Base-by-base conservation (phyloP, 2,329 filamentous ascomycete genomes). In the Pseudogymnoascus sp. region DNA sequence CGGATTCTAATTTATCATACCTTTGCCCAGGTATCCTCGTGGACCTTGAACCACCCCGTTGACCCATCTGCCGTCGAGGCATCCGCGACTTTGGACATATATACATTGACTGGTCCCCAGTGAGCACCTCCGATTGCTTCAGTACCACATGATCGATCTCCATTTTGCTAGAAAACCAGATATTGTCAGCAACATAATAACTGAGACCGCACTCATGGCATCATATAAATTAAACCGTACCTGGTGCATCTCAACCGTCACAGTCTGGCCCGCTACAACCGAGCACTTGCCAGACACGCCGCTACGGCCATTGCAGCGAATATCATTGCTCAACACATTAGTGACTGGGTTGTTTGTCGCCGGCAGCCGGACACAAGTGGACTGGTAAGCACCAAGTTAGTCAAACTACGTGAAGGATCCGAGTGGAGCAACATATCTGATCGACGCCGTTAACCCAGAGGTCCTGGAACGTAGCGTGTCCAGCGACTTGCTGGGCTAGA, bases 211-310 rank as follows among this genome's bases (percentile, higher is more conserved):
- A 13, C 13, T 1, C 38, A 10, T 28, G 21, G 6, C 1, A n/a
- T n/a, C 21, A 10, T 15, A 50, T 11, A n/a, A 17, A 31, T 8
- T 31, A 33, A 4, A 13, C 3, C 50, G 2, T 57, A 57, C 50
- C 69, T 80, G 78, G 73, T 85, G 82, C 80, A 85, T 85, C 72
- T 85, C 83, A 7, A 84, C 76, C 0, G 82, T 83, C 13, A 84
- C 61, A 26, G 61, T 62, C 26, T 36, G 38, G 6, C 61, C 61
- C 10, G 80, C 79, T 31, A 73, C 71, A 31, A 82, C 79, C 19
- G 74, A 69, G 69, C 80, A 83, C 67, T 80, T 79, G 13, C 73
- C 74, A 1, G 73, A 64, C 3, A 76, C 74, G 13, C 72, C 71
- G 13, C 65, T 67, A 3, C 70, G 71, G 5, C 76, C 72, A 66